Evolutionary conservation across 306 rosid species (phyloP), one percentile per base, ranked within the genome.

Genomic region (Quercus glauca): DNA sequence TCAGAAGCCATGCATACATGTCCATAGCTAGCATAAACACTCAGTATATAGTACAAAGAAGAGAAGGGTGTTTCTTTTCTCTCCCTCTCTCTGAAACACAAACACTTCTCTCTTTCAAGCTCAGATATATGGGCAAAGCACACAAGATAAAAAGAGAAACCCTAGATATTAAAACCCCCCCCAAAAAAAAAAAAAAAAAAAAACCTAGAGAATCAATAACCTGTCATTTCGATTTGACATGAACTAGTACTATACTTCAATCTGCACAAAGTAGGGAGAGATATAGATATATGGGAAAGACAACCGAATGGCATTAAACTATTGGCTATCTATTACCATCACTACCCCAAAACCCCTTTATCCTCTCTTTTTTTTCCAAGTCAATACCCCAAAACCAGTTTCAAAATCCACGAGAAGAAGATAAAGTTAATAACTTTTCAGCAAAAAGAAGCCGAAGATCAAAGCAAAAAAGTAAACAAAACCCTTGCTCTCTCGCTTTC

Each of bases 111-210:
- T 58, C 65, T 23, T 23, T 59, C 31, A 3, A 59, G 29, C 29
- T 23, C 13, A 57, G 63, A 57, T 10, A 49, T 12, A 13, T 10
- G 3, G 26, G 25, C 63, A 57, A 31, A 31, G 19, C 33, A 33
- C 2, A 56, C 49, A 19, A 17, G 14, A 5, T 10, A 51, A 73
- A 73, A 28, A 73, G 55, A 74, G 43, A 74, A 57, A 57, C 70
- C 78, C 78, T 74, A 74, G 19, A 74, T 31, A 10, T 23, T 31
- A 37, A 58, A 58, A 33, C 35, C n/a, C n/a, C n/a, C n/a, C n/a
- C 57, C 31, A 21, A 20, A 1, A 5, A 55, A 2, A 13, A 19
- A 19, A 11, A 59, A 58, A 25, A 60, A 14, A 56, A 56, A 37
- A 37, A 33, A 5, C 17, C 23, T 5, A 41, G 23, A 74, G 58